Percentiles rank a stretch among this genome's conserved stretches.
Evolutionary conservation across 1,284 basidiomycete species (phyloP).

Genomic region (Apiotrichum sp.): DNA sequence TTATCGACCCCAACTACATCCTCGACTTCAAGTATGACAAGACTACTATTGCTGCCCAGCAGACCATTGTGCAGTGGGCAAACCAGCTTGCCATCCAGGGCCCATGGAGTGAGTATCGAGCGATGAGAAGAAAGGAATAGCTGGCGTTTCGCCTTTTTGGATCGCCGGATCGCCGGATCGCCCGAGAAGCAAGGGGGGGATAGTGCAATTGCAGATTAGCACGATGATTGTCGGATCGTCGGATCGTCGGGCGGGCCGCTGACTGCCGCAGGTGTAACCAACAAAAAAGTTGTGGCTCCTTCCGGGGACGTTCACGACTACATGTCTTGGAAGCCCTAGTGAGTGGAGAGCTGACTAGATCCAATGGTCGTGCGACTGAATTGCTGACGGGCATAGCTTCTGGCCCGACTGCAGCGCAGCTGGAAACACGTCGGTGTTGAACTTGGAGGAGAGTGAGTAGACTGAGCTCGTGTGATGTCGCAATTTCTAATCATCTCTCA

Average conservation of each 20-base stretch:
- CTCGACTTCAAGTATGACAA: constrained; percentile 8
- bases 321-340: constrained; percentile 17
- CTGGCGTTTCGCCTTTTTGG: too few species aligned
- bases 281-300: constrained; percentile 12
- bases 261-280: constrained; percentile 3
- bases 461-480: too few species aligned
- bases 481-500: neutral
- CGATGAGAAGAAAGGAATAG: too few species aligned
- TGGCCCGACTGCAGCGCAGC: constrained; percentile 23
- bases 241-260: neutral
- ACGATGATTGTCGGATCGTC: too few species aligned
- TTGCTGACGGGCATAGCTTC: neutral
- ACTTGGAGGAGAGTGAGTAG: constrained; percentile 16
- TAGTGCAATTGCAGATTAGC: too few species aligned
- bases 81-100: constrained; percentile 5
- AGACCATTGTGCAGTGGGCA: constrained; percentile 15
- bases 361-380: too few species aligned
- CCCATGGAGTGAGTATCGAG: constrained; percentile 9
- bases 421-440: constrained; percentile 23
- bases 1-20: constrained; percentile 10
- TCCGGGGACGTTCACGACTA: constrained; percentile 16
- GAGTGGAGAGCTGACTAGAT: neutral
- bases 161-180: too few species aligned
- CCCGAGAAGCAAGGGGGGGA: too few species aligned
- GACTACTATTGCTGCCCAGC: constrained; percentile 9